Conservation (phyloP, 768 basidiomycete genomes). For the Leucocoprinus birnbaumii region DNA sequence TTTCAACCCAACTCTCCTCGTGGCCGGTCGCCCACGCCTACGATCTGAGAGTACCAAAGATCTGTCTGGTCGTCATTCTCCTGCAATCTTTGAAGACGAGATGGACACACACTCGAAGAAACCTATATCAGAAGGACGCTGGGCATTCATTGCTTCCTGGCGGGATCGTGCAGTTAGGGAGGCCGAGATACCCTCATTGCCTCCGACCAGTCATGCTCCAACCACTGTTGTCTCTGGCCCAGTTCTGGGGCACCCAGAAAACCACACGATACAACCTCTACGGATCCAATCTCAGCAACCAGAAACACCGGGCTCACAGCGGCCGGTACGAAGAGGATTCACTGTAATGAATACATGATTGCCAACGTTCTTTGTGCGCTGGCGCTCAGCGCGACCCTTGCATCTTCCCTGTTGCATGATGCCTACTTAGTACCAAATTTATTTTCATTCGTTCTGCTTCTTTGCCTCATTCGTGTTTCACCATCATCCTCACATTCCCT, state of each 20-base stretch:
- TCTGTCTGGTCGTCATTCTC: not conserved
- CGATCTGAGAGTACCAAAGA: not conserved
- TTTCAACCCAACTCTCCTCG: constrained; percentile 6
- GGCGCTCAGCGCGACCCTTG: not conserved
- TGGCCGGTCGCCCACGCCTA: not conserved
- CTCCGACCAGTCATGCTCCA: constrained; percentile 8
- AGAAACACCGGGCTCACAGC: not conserved
- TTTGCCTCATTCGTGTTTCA: too few species aligned
- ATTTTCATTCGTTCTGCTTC: too few species aligned
- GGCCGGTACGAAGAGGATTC: not conserved
- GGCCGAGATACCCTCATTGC: constrained; percentile 9
- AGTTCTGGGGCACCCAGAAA: not conserved
- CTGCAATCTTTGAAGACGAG: constrained; percentile 1
- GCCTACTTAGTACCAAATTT: too few species aligned
- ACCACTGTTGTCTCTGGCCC: constrained; percentile 3
- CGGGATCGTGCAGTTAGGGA: constrained; percentile 3
- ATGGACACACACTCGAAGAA: not conserved
- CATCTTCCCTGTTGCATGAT: too few species aligned
- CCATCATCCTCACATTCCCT: not conserved
- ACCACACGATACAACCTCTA: not conserved
- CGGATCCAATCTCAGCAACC: not conserved
- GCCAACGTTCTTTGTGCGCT: too few species aligned
- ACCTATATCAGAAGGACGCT: not conserved
- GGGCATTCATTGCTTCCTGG: constrained; percentile 10
- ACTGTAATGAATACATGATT: constrained; percentile 5